phyloP scores from a whole-genome alignment of 352 stramenopile species.

The Phytophthora citricola region DNA sequence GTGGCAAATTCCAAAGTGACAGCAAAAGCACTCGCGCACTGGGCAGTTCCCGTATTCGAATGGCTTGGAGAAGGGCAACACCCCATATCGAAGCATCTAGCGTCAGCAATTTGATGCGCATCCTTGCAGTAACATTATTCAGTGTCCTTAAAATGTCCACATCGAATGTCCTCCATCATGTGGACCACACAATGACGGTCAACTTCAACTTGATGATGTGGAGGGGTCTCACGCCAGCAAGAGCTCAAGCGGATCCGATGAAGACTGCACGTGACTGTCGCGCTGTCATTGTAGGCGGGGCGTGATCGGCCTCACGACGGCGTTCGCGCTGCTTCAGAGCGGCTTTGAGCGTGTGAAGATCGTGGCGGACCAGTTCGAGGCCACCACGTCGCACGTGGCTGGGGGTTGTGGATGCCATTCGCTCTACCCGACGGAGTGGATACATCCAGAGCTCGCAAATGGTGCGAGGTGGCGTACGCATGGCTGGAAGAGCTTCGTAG shows the following conservation, averaged over 20 bases:
- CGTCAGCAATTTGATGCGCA: constrained; percentile 14
- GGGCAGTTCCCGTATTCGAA: background rate
- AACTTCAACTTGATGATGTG: too few relatives aligned
- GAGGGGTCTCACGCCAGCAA: background rate
- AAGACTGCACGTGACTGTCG: constrained; percentile 24
- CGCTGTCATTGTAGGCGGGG: constrained; percentile 69
- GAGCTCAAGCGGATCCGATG: constrained; percentile 2
- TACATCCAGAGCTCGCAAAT: constrained; percentile 50
- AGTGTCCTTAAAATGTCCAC: too few relatives aligned
- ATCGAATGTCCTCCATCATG: constrained; percentile 1
- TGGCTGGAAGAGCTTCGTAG: constrained; percentile 56
- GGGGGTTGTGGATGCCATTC: constrained; percentile 81
- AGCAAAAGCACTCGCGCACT: background rate
- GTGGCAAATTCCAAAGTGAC: constrained; percentile 17
- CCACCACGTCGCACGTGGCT: constrained; percentile 68
- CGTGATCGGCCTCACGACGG: constrained; percentile 73
- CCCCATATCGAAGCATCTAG: constrained; percentile 14
- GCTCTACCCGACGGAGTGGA: constrained; percentile 51
- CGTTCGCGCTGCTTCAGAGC: constrained; percentile 64
- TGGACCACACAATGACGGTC: background rate
- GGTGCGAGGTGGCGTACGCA: constrained; percentile 68
- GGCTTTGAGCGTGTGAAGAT: constrained; percentile 58
- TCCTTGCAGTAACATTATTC: background rate
- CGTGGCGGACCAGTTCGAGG: constrained; percentile 62
- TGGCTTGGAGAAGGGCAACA: background rate